Percentiles rank a stretch among this genome's conserved stretches.
Conservation (phyloP, 495 filamentous ascomycete species). For the Lindgomyces ingoldianus region DNA sequence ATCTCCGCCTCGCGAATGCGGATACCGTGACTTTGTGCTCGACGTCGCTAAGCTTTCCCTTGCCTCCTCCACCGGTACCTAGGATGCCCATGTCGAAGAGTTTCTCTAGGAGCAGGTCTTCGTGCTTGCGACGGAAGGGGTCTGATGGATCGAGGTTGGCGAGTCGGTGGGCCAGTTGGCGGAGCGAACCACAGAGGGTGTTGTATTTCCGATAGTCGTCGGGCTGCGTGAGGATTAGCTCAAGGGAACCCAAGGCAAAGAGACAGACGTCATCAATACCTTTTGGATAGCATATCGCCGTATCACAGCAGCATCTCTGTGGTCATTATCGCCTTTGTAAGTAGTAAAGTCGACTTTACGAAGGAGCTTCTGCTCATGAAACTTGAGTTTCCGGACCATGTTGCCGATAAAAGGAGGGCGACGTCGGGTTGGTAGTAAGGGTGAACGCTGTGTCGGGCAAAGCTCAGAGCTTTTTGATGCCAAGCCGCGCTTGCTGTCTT, state of each 20-base stretch:
- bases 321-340: conserved; percentile 83
- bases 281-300: conserved; percentile 88
- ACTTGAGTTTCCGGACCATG: conserved; percentile 91
- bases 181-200: conserved; percentile 75
- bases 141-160: conserved; percentile 73
- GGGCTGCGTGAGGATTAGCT: neutral
- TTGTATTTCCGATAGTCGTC: conserved; percentile 90
- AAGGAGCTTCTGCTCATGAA: conserved; percentile 86
- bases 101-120: conserved; percentile 82
- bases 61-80: conserved; percentile 48
- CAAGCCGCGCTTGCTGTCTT: conserved; percentile 1
- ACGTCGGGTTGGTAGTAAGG: too few relatives aligned
- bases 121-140: conserved; percentile 74
- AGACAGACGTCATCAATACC: conserved; percentile 72
- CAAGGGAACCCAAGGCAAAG: neutral
- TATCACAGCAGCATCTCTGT: conserved; percentile 76
- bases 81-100: conserved; percentile 88
- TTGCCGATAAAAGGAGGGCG: conserved; percentile 33
- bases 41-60: conserved; percentile 71
- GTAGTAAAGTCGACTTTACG: conserved; percentile 93
- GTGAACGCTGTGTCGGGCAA: too few relatives aligned
- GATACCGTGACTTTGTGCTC: conserved; percentile 85
- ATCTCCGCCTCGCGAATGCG: conserved; percentile 74
- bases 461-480: conserved; percentile 4
- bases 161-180: conserved; percentile 84